These are phyloP conservation scores for Pseudogymnoascus sp. DNA, from an alignment of 2,329 filamentous ascomycete genomes.

Conservation along the genomic window DNA sequence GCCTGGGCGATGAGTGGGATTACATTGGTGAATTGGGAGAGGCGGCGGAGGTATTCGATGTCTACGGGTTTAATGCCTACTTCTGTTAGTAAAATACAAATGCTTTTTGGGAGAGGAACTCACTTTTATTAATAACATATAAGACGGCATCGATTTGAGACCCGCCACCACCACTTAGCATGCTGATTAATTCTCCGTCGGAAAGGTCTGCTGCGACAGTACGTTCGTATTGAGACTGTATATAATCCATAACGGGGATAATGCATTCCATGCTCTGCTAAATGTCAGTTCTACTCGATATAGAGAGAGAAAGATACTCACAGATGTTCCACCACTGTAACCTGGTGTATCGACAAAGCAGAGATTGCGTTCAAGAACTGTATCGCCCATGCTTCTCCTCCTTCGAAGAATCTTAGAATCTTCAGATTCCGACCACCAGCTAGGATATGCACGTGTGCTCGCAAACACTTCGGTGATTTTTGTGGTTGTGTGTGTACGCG, in stretches of 20 bases:
- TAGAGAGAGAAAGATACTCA: slow-evolving; percentile 29
- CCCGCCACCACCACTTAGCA: slow-evolving; percentile 75
- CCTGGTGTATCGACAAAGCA: slow-evolving; percentile 86
- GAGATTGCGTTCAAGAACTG: slow-evolving; percentile 79
- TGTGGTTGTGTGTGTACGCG: slow-evolving; percentile 24
- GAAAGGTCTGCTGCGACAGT: slow-evolving; percentile 52
- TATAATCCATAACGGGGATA: slow-evolving; percentile 57
- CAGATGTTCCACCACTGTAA: slow-evolving; percentile 44
- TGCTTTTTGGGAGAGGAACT: slow-evolving; percentile 20
- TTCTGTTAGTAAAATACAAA: neutral
- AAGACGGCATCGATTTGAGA: slow-evolving; percentile 77
- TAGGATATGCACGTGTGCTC: slow-evolving; percentile 75
- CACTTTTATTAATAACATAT: slow-evolving; percentile 70
- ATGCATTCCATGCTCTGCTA: slow-evolving; percentile 46
- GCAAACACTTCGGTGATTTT: slow-evolving; percentile 62
- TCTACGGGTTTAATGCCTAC: slow-evolving; percentile 51
- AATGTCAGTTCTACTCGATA: slow-evolving; percentile 20
- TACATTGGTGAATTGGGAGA: slow-evolving; percentile 71
- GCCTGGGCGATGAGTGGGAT: slow-evolving; percentile 73
- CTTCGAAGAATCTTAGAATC: slow-evolving; percentile 51
- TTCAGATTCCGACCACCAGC: slow-evolving; percentile 81
- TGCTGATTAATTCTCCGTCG: slow-evolving; percentile 64
- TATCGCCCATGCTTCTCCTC: slow-evolving; percentile 65
- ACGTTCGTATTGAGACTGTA: slow-evolving; percentile 60
- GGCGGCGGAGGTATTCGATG: slow-evolving; percentile 59